A percentile compares a stretch with the other conserved stretches of the same genome.
Conservation (phyloP, 2,329 filamentous ascomycete species). For the Talaromyces sp. region DNA sequence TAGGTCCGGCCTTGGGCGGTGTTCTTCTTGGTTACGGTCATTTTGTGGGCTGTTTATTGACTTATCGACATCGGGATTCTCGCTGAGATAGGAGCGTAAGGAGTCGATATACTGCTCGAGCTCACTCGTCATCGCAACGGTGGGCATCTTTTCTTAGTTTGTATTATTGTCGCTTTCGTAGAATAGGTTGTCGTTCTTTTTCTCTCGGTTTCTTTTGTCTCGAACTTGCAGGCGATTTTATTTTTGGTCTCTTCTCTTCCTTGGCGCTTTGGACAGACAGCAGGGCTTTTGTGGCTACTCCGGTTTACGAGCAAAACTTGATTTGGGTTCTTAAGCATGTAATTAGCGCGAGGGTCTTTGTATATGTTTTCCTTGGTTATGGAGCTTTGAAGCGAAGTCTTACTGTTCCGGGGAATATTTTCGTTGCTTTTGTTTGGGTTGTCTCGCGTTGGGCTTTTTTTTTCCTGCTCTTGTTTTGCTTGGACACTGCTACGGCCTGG, state of each 20-base stretch:
- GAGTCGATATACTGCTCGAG: conserved; percentile 25
- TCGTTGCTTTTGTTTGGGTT: neutral
- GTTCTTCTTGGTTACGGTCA: neutral
- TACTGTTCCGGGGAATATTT: neutral
- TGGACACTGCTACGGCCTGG: neutral
- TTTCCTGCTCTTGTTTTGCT: conserved; percentile 1
- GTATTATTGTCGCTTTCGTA: conserved; percentile 3
- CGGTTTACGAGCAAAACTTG: neutral
- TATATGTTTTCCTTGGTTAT: neutral
- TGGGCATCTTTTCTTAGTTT: conserved; percentile 18
- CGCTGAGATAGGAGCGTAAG: conserved; percentile 21
- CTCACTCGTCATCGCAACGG: conserved; percentile 25
- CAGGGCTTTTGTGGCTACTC: neutral
- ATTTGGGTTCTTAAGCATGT: neutral
- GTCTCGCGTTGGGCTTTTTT: neutral
- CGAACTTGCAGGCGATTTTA: neutral
- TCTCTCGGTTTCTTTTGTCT: neutral
- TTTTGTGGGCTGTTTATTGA: neutral
- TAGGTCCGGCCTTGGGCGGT: neutral
- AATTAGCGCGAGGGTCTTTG: neutral
- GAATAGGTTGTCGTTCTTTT: neutral
- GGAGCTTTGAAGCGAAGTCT: neutral
- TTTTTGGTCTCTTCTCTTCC: neutral
- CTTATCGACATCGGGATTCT: conserved; percentile 3
- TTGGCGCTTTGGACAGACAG: neutral